Percentiles rank a stretch among this genome's conserved stretches.
Evolutionary conservation across 306 rosid genomes (phyloP).

Genomic region (Herpetospermum pedunculosum): DNA sequence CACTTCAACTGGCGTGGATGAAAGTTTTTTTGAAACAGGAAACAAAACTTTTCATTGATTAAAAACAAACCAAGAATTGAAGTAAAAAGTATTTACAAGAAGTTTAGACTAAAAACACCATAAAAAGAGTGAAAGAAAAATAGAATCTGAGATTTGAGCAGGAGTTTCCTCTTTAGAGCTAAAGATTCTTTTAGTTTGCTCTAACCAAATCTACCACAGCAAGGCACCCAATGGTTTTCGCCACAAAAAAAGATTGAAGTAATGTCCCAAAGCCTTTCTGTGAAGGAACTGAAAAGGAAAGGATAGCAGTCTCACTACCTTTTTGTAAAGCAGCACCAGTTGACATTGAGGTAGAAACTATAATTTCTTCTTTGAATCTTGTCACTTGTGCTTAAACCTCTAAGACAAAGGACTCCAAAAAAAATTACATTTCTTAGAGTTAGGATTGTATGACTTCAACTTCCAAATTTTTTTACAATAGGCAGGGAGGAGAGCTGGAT

Average conservation of each 20-base stretch:
- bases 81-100: background rate
- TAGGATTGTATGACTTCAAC: too few relatives aligned
- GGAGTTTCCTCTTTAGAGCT: background rate
- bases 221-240: background rate
- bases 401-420: too few relatives aligned
- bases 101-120: background rate
- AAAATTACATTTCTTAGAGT: too few relatives aligned
- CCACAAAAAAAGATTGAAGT: background rate
- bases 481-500: too few relatives aligned
- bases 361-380: too few relatives aligned
- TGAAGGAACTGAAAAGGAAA: background rate
- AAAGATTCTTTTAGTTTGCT: background rate
- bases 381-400: too few relatives aligned
- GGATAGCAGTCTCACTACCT: background rate
- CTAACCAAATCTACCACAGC: background rate
- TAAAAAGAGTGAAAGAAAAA: background rate
- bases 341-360: too few relatives aligned
- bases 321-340: too few relatives aligned
- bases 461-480: too few relatives aligned
- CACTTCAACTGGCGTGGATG: background rate
- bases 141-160: background rate
- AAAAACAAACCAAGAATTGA: too few relatives aligned
- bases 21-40: background rate
- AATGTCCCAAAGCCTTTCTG: background rate
- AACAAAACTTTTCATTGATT: background rate